Percentiles rank a stretch among this genome's conserved stretches.
Conservation (phyloP, 106 monocot genomes). For the Cymbidium sinense region DNA sequence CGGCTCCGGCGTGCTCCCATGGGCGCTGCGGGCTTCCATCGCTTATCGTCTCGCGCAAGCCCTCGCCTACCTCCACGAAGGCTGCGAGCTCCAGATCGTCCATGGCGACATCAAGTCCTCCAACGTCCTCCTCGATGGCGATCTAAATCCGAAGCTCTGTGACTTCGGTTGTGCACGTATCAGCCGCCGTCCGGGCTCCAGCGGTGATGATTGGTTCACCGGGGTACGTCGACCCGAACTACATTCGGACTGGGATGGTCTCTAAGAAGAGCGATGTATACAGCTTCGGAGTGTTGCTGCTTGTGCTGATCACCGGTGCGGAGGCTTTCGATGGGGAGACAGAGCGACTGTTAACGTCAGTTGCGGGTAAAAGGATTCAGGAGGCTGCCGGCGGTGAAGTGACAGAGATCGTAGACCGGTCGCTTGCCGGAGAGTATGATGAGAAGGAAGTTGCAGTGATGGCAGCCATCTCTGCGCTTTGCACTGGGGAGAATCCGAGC, state of each 20-base stretch:
- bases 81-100: slow-evolving; percentile 48
- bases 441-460: slow-evolving; percentile 38
- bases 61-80: slow-evolving; percentile 63
- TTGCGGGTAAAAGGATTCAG: slow-evolving; percentile 8
- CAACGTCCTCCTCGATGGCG: slow-evolving; percentile 54
- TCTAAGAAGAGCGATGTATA: slow-evolving; percentile 76
- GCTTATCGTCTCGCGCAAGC: slow-evolving; percentile 42
- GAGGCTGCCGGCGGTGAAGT: neutral
- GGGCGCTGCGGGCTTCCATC: slow-evolving; percentile 40
- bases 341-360: slow-evolving; percentile 17
- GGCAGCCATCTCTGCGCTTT: slow-evolving; percentile 42
- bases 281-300: slow-evolving; percentile 65
- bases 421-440: slow-evolving; percentile 34
- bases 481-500: slow-evolving; percentile 54
- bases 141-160: slow-evolving; percentile 44
- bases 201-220: slow-evolving; percentile 36
- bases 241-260: slow-evolving; percentile 39
- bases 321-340: slow-evolving; percentile 8
- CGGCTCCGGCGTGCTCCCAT: slow-evolving; percentile 30
- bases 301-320: slow-evolving; percentile 63
- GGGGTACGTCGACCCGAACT: slow-evolving; percentile 55
- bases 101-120: slow-evolving; percentile 72
- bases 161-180: slow-evolving; percentile 68
- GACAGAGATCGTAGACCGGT: slow-evolving; percentile 41
- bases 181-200: slow-evolving; percentile 37